Base-by-base conservation (phyloP, 2,329 filamentous ascomycete genomes). In the Trichoderma sp. region DNA sequence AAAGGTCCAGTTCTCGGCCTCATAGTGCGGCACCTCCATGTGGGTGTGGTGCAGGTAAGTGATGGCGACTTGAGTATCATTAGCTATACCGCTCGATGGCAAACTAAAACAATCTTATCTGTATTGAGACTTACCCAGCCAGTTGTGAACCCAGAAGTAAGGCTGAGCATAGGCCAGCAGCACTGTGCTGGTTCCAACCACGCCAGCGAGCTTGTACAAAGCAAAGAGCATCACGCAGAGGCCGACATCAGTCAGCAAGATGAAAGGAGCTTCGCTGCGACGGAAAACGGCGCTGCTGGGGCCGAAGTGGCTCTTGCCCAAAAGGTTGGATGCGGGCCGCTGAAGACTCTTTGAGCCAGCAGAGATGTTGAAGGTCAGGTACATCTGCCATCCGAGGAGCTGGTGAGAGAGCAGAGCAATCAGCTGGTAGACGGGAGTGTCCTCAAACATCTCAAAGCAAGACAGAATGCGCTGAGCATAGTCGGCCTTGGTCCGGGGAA, bases 81-180 rank as follows among this genome's bases (percentile, higher is more conserved):
- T 32, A 66, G 64, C 54, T 28, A 34, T 26, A 10, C 30, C 14
- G 14, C 21, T 59, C 10, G 10, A 32, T 30, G 34, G 26, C 13
- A 13, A 56, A 56, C n/a, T 43, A 43, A 5, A 43, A 5, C 14
- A 4, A n/a, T 13, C 1, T 5, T 5, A 14, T 10, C 49, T 28
- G 39, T 2, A 26, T 13, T 24, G 21, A 39, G 32, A 60, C 84
- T 74, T 80, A 88, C 85, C 84, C 66, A 91, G 83, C 89, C 89
- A 91, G 82, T 91, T 87, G 81, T 91, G 88, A 39, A 90, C 85
- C 89, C 89, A 91, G 70, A 90, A 76, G 77, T 90, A 92, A 18
- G 90, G 89, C 43, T 90, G 82, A 32, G 83, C 81, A 77, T 91
- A 91, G 18, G 90, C 79, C 56, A 89, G 79, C 66, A 85, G 79